Evolutionary conservation across 2,329 filamentous ascomycete genomes (phyloP).

Genomic region (Diaporthe destruens): DNA sequence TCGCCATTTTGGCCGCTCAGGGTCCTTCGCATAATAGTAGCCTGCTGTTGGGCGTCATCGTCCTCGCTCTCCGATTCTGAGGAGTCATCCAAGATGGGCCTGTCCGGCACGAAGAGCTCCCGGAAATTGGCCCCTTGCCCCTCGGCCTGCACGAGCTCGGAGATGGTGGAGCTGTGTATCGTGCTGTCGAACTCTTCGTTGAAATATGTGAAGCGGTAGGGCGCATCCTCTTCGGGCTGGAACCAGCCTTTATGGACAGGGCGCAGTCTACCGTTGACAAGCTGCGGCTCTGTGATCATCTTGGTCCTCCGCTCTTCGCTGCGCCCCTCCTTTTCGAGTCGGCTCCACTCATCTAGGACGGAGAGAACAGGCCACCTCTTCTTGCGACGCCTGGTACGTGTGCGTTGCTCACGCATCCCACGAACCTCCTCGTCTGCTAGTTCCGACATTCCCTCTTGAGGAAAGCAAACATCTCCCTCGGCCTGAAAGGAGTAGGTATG

Average conservation of each 20-base stretch:
- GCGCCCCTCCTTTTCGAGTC: slow-evolving; percentile 88
- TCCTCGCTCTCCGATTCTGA: slow-evolving; percentile 75
- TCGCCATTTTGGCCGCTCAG: slow-evolving; percentile 43
- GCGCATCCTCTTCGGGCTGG: slow-evolving; percentile 86
- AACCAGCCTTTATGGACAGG: slow-evolving; percentile 87
- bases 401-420: slow-evolving; percentile 44
- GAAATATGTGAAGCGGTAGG: slow-evolving; percentile 98
- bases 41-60: slow-evolving; percentile 53
- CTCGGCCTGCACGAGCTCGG: slow-evolving; percentile 83
- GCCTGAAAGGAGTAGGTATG: slow-evolving; percentile 73
- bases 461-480: slow-evolving; percentile 94
- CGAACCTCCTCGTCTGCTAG: slow-evolving; percentile 80
- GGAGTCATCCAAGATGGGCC: slow-evolving; percentile 79
- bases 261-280: slow-evolving; percentile 89
- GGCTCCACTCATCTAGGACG: slow-evolving; percentile 89
- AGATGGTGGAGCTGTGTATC: slow-evolving; percentile 95
- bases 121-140: slow-evolving; percentile 78
- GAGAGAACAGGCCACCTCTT: slow-evolving; percentile 88
- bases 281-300: slow-evolving; percentile 92
- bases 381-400: slow-evolving; percentile 68
- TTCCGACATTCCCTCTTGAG: slow-evolving; percentile 82
- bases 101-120: slow-evolving; percentile 92
- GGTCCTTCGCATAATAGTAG: slow-evolving; percentile 39
- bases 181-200: slow-evolving; percentile 97
- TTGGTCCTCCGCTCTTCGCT: slow-evolving; percentile 87